Conservation (phyloP, 2,329 filamentous ascomycete species). For the Phyllosticta paracitricarpa region DNA sequence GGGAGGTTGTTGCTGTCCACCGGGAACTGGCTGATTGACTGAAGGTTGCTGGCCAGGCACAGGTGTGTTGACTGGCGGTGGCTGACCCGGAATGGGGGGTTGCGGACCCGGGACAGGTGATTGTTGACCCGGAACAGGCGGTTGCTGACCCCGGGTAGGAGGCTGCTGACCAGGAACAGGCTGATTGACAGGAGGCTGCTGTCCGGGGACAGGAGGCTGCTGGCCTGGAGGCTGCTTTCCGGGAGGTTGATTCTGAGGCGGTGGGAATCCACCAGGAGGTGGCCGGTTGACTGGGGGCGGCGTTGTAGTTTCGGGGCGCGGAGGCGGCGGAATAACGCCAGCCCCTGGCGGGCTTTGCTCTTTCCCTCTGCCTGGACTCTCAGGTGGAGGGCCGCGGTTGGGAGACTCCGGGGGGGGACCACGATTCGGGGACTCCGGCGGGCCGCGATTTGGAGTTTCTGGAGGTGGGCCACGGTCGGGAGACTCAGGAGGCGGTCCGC, state of each 20-base stretch:
- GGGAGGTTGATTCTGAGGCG: not conserved
- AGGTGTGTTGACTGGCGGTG: not conserved
- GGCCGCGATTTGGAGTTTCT: not conserved
- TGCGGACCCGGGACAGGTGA: not conserved
- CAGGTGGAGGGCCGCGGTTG: too few species aligned
- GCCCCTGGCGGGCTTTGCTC: not conserved
- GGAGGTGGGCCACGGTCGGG: not conserved
- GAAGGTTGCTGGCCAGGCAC: not conserved
- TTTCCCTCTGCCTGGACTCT: not conserved
- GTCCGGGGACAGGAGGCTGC: not conserved
- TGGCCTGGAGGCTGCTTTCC: not conserved
- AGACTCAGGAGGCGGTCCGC: not conserved
- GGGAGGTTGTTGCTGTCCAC: not conserved
- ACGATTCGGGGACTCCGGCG: not conserved
- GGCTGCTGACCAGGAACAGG: not conserved
- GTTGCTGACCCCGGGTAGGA: not conserved
- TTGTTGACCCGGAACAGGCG: not conserved
- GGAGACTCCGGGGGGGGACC: too few species aligned
- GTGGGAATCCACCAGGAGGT: not conserved
- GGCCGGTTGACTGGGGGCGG: not conserved
- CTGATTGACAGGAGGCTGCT: not conserved
- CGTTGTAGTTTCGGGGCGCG: not conserved
- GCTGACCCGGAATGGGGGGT: not conserved
- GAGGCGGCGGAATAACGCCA: not conserved
- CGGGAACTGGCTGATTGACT: too few species aligned